A percentile compares a stretch with the other conserved stretches of the same genome.
These are phyloP conservation scores for Exophiala xenobiotica DNA, from an alignment of 2,329 filamentous ascomycete species.

Conservation along the genomic window DNA sequence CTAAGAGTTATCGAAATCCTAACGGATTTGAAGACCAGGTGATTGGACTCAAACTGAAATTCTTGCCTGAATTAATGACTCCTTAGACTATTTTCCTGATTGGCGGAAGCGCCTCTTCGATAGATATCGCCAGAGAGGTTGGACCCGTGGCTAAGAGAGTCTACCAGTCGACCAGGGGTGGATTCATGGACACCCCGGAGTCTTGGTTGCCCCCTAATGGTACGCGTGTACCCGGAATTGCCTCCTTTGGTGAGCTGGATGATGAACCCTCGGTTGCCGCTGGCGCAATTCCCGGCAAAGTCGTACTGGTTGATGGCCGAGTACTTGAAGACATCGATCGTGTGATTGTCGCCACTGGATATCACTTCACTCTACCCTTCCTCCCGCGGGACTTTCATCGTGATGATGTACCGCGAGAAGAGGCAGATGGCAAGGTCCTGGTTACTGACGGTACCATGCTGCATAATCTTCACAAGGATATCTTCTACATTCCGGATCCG, in stretches of 20 bases:
- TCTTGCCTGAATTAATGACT: background rate
- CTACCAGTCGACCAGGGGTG: slow-evolving; percentile 59
- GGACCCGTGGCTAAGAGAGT: slow-evolving; percentile 44
- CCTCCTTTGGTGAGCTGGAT: slow-evolving; percentile 42
- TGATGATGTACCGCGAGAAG: slow-evolving; percentile 43
- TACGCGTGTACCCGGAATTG: slow-evolving; percentile 53
- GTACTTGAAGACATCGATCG: slow-evolving; percentile 57
- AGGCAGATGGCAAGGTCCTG: slow-evolving; percentile 55
- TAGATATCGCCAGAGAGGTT: slow-evolving; percentile 56
- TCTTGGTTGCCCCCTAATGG: slow-evolving; percentile 55
- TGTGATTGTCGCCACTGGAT: slow-evolving; percentile 68
- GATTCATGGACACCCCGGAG: slow-evolving; percentile 58
- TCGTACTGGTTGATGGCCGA: slow-evolving; percentile 55
- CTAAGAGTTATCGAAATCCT: slow-evolving; percentile 51
- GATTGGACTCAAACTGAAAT: background rate
- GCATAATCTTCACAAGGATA: slow-evolving; percentile 68
- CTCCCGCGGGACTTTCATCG: slow-evolving; percentile 57
- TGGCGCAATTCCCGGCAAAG: slow-evolving; percentile 48
- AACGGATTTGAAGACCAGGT: slow-evolving; percentile 45
- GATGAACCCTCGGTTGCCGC: slow-evolving; percentile 10
- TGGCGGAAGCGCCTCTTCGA: slow-evolving; percentile 56
- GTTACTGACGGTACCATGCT: slow-evolving; percentile 63
- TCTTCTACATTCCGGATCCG: slow-evolving; percentile 69
- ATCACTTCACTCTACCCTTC: slow-evolving; percentile 61
- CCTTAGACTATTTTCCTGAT: slow-evolving; percentile 56